These are phyloP conservation scores for Lyophyllum shimeji DNA, from an alignment of 768 basidiomycete species.

Conservation along the genomic window DNA sequence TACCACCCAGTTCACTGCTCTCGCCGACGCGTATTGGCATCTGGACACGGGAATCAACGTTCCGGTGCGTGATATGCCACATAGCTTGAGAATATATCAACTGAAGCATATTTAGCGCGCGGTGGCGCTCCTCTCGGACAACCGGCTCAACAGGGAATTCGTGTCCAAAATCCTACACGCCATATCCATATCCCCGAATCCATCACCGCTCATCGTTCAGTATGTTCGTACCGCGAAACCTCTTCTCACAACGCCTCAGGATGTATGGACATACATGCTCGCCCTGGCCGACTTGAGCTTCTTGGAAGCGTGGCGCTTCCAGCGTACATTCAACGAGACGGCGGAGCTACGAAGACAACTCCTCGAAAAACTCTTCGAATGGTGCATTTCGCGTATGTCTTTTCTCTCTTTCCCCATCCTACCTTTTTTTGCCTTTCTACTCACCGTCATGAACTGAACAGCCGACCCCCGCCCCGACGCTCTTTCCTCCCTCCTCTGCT, in stretches of 20 bases:
- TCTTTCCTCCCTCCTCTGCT: slow-evolving; percentile 59
- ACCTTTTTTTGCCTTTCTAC: slow-evolving; percentile 1
- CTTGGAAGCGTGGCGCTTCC: slow-evolving; percentile 74
- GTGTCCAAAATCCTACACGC: slow-evolving; percentile 77
- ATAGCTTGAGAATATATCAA: not conserved
- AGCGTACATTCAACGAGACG: slow-evolving; percentile 65
- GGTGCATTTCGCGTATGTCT: slow-evolving; percentile 68
- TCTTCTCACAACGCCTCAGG: slow-evolving; percentile 61
- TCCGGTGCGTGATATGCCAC: slow-evolving; percentile 45
- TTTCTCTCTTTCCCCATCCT: not conserved
- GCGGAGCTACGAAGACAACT: slow-evolving; percentile 53
- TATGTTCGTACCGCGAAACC: slow-evolving; percentile 81
- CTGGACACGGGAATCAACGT: slow-evolving; percentile 70
- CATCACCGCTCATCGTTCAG: slow-evolving; percentile 60
- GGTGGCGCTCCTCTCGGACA: slow-evolving; percentile 70
- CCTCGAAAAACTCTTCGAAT: slow-evolving; percentile 59
- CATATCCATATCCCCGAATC: slow-evolving; percentile 47
- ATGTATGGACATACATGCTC: slow-evolving; percentile 67
- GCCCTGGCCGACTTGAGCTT: slow-evolving; percentile 68
- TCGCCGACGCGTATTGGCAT: slow-evolving; percentile 86
- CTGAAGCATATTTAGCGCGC: slow-evolving; percentile 50
- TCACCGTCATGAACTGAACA: slow-evolving; percentile 23
- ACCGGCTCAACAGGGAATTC: slow-evolving; percentile 73
- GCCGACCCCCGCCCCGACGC: slow-evolving; percentile 59
- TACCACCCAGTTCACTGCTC: slow-evolving; percentile 75